Conservation (phyloP, 2,329 filamentous ascomycete species). For the Aspergillus felis region DNA sequence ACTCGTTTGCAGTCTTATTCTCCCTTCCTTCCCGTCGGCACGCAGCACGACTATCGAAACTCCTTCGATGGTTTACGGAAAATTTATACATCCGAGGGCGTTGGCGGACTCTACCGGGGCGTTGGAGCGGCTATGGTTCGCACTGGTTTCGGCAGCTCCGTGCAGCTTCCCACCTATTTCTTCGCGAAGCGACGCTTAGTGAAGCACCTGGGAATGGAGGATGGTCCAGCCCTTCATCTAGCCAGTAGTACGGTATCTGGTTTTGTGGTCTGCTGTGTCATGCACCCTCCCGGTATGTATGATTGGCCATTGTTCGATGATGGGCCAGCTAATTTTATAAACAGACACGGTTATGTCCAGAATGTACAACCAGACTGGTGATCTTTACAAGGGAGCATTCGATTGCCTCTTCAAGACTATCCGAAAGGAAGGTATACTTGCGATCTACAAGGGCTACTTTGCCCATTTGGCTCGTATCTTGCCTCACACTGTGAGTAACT, state of each 20-base stretch:
- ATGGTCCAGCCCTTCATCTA: conserved; percentile 84
- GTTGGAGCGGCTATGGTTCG: conserved; percentile 92
- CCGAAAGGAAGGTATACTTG: conserved; percentile 82
- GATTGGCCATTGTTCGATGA: neutral
- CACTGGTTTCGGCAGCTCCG: conserved; percentile 91
- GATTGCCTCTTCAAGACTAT: conserved; percentile 91
- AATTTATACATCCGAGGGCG: conserved; percentile 74
- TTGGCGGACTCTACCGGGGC: conserved; percentile 80
- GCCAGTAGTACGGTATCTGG: conserved; percentile 85
- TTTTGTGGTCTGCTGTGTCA: conserved; percentile 94
- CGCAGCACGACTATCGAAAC: conserved; percentile 90
- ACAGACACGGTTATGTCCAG: conserved; percentile 95
- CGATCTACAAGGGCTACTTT: conserved; percentile 97
- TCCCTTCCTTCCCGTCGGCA: conserved; percentile 87
- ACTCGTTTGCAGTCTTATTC: conserved; percentile 93
- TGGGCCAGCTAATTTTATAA: conserved; percentile 4
- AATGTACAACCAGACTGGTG: conserved; percentile 97
- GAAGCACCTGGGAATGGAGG: conserved; percentile 80
- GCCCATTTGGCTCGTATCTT: conserved; percentile 91
- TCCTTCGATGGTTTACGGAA: conserved; percentile 76
- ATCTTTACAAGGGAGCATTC: conserved; percentile 89
- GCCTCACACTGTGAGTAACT: conserved; percentile 69
- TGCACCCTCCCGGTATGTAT: conserved; percentile 84
- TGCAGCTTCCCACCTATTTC: conserved; percentile 96
- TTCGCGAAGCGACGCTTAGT: conserved; percentile 86